Percentiles rank a stretch among this genome's conserved stretches.
These are phyloP conservation scores for Umbelopsis isabellina DNA, from an alignment of 192 early-diverging fungal species.

Conservation along the genomic window DNA sequence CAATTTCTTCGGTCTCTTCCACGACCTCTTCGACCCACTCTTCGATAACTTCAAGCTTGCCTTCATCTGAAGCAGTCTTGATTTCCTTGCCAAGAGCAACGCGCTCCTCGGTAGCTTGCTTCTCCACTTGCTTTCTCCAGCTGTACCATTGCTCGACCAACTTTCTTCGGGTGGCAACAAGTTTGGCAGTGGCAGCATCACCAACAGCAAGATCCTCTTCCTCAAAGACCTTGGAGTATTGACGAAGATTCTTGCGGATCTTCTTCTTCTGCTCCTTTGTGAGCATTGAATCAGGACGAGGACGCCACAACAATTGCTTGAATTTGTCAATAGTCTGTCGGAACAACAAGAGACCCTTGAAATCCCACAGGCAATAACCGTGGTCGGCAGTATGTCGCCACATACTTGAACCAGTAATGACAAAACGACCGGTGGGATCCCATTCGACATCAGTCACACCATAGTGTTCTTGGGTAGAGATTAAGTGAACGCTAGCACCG, in stretches of 20 bases:
- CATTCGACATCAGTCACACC: slow-evolving; percentile 95
- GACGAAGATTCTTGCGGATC: slow-evolving; percentile 90
- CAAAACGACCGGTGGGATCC: slow-evolving; percentile 97
- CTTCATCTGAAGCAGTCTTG: slow-evolving; percentile 52
- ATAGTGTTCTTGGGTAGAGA: slow-evolving; percentile 89
- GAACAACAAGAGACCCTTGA: slow-evolving; percentile 80
- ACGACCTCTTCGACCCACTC: slow-evolving; percentile 90
- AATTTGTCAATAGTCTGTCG: slow-evolving; percentile 79
- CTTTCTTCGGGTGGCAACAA: slow-evolving; percentile 73
- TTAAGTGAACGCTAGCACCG: slow-evolving; percentile 60
- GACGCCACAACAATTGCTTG: slow-evolving; percentile 96
- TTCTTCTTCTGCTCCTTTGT: slow-evolving; percentile 79
- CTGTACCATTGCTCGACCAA: slow-evolving; percentile 84
- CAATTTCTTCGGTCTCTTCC: slow-evolving; percentile 77
- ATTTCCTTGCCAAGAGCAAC: slow-evolving; percentile 57
- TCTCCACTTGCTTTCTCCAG: slow-evolving; percentile 75
- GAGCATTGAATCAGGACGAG: slow-evolving; percentile 84
- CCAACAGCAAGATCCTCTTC: slow-evolving; percentile 81
- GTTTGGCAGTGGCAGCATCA: slow-evolving; percentile 72
- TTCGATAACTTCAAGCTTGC: slow-evolving; percentile 74
- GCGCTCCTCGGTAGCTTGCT: slow-evolving; percentile 60
- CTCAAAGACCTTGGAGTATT: slow-evolving; percentile 88
- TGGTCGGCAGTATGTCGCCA: slow-evolving; percentile 87
- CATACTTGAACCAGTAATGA: slow-evolving; percentile 82
- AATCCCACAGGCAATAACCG: slow-evolving; percentile 92